A percentile compares a stretch with the other conserved stretches of the same genome.
Evolutionary conservation across 2,329 filamentous ascomycete species (phyloP).

Genomic region (Neospermospora avenae): DNA sequence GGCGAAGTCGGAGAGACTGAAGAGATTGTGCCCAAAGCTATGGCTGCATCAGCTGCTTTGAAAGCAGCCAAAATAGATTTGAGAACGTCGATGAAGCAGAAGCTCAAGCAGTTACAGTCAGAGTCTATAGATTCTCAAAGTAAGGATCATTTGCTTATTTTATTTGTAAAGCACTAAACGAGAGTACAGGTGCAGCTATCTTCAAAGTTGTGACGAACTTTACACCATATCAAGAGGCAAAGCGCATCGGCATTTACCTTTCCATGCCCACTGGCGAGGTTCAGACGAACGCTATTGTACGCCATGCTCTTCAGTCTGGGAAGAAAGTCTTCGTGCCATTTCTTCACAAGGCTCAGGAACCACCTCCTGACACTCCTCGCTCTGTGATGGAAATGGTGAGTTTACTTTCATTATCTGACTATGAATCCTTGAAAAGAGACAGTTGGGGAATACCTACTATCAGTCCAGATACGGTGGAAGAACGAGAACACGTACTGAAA

Average conservation of each 20-base stretch:
- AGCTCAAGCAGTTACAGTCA: slow-evolving; percentile 57
- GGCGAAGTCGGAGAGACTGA: background rate
- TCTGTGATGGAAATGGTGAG: slow-evolving; percentile 96
- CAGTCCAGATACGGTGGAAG: slow-evolving; percentile 57
- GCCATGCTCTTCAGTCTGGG: slow-evolving; percentile 69
- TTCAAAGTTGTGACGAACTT: slow-evolving; percentile 63
- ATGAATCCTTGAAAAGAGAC: slow-evolving; percentile 71
- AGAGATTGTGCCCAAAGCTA: slow-evolving; percentile 1
- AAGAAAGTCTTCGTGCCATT: slow-evolving; percentile 94
- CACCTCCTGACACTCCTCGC: slow-evolving; percentile 40
- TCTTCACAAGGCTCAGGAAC: slow-evolving; percentile 60
- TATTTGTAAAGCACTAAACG: slow-evolving; percentile 5
- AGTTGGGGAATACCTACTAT: slow-evolving; percentile 95
- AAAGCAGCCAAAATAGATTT: slow-evolving; percentile 73
- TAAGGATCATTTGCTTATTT: slow-evolving; percentile 40
- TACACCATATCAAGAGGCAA: slow-evolving; percentile 71
- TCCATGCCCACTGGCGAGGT: slow-evolving; percentile 90
- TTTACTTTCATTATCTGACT: slow-evolving; percentile 70
- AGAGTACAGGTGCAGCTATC: slow-evolving; percentile 56
- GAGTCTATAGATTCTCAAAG: slow-evolving; percentile 67
- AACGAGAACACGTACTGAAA: slow-evolving; percentile 71
- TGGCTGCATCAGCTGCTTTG: slow-evolving; percentile 41
- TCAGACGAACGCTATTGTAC: slow-evolving; percentile 78
- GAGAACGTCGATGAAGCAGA: slow-evolving; percentile 65
- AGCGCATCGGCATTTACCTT: slow-evolving; percentile 78